Percentiles rank a stretch among this genome's conserved stretches.
phyloP scores from a whole-genome alignment of 176 grass and related monocot genomes.

The Melocanna baccifera region DNA sequence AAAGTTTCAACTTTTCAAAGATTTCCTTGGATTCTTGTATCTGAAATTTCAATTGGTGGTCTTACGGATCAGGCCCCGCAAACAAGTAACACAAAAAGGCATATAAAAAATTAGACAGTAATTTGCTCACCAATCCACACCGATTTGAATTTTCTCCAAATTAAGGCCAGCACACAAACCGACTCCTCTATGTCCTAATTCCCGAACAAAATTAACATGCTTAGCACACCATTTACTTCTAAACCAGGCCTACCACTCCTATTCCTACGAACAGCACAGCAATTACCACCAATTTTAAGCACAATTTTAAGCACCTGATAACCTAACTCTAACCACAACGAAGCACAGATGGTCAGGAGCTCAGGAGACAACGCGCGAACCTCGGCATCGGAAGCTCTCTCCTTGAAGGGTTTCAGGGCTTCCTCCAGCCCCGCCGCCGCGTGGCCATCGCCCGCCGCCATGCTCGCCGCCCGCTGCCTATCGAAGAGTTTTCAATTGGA shows the following conservation, averaged over 20 bases:
- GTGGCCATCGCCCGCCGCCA: slow-evolving; percentile 46
- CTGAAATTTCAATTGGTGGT: neutral
- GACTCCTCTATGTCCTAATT: neutral
- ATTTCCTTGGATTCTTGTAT: neutral
- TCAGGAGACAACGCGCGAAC: slow-evolving; percentile 6
- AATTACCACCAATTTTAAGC: too few species aligned
- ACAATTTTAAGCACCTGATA: neutral
- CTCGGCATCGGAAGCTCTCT: slow-evolving; percentile 78
- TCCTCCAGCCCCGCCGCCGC: slow-evolving; percentile 26
- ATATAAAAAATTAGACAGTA: neutral
- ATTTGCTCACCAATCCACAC: neutral
- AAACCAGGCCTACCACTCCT: neutral
- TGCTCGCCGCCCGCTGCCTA: slow-evolving; percentile 9
- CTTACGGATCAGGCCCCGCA: neutral
- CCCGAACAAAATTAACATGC: neutral
- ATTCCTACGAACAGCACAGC: neutral
- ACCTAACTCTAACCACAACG: neutral
- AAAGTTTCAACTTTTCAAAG: neutral
- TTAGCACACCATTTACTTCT: neutral
- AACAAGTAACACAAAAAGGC: neutral
- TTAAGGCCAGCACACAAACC: neutral
- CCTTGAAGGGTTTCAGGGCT: slow-evolving; percentile 60
- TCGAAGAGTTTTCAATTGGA: neutral
- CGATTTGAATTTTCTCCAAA: neutral
- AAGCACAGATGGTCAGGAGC: neutral